A percentile compares a stretch with the other conserved stretches of the same genome.
These are phyloP conservation scores for Wickerhamomyces rabaulensis DNA, from an alignment of 805 yeast species.

Conservation along the genomic window DNA sequence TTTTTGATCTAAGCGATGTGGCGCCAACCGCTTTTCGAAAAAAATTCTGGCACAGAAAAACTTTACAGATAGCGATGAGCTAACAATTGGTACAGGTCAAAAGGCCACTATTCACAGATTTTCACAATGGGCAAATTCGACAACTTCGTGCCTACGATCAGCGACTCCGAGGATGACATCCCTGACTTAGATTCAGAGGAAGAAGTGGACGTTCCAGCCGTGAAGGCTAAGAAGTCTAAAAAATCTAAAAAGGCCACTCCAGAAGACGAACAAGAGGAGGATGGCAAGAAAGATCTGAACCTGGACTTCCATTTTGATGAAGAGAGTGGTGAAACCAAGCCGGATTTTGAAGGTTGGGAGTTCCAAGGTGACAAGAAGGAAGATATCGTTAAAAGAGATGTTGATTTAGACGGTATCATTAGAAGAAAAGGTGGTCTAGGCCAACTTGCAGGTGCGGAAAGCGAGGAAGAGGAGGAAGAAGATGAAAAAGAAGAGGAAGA, in stretches of 20 bases:
- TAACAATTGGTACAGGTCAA: background rate
- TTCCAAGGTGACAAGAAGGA: slow-evolving; percentile 47
- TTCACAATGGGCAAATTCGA: slow-evolving; percentile 27
- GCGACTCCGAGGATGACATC: slow-evolving; percentile 70
- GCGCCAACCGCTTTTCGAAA: background rate
- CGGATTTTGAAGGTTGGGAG: slow-evolving; percentile 77
- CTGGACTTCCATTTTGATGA: slow-evolving; percentile 69
- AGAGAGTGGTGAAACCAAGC: slow-evolving; percentile 48
- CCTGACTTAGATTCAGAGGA: slow-evolving; percentile 47
- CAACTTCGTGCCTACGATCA: slow-evolving; percentile 70
- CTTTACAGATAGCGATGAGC: slow-evolving; percentile 9
- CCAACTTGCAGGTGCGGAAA: slow-evolving; percentile 43
- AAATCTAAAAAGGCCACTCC: slow-evolving; percentile 20
- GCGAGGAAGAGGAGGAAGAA: slow-evolving; percentile 31
- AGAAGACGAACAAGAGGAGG: slow-evolving; percentile 28
- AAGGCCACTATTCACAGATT: background rate
- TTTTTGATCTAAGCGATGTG: background rate
- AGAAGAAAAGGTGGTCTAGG: slow-evolving; percentile 79
- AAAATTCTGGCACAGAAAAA: slow-evolving; percentile 1
- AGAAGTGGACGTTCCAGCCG: slow-evolving; percentile 23
- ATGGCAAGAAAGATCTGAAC: slow-evolving; percentile 53
- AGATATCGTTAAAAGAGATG: slow-evolving; percentile 42
- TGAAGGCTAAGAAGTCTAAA: slow-evolving; percentile 16
- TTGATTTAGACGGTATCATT: slow-evolving; percentile 83
- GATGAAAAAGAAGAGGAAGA: slow-evolving; percentile 41